phyloP scores from a whole-genome alignment of 257 asterid species.

The Capsicum baccatum region DNA sequence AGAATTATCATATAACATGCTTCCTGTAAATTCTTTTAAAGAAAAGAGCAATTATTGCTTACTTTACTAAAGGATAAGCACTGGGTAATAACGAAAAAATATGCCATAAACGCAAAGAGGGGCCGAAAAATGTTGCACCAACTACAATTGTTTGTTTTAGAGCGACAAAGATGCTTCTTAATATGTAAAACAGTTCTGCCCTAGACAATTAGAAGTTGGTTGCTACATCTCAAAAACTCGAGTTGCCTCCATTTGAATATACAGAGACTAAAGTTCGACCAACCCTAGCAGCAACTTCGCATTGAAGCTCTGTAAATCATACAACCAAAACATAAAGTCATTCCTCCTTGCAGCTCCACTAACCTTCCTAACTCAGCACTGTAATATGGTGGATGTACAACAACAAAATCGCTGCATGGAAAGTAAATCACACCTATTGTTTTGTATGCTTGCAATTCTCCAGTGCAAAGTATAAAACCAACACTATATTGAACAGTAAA shows the following conservation, averaged over 20 bases:
- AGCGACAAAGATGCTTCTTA: neutral
- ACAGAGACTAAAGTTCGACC: neutral
- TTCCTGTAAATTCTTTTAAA: neutral
- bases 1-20: neutral
- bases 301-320: neutral
- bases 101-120: neutral
- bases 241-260: neutral
- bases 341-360: neutral
- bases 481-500: neutral
- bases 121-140: neutral
- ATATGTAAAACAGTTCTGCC: neutral
- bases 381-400: neutral
- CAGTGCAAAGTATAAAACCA: neutral
- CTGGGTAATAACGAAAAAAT: neutral
- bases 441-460: neutral
- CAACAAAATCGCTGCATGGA: neutral
- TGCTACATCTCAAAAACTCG: neutral
- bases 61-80: neutral
- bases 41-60: neutral
- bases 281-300: neutral
- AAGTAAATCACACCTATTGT: conserved; percentile 14
- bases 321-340: neutral
- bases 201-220: neutral
- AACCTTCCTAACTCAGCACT: neutral
- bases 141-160: neutral